These are phyloP conservation scores for Hemisphaericaspora lyxosophila DNA, from an alignment of 1,139 yeast species.

Conservation along the genomic window DNA sequence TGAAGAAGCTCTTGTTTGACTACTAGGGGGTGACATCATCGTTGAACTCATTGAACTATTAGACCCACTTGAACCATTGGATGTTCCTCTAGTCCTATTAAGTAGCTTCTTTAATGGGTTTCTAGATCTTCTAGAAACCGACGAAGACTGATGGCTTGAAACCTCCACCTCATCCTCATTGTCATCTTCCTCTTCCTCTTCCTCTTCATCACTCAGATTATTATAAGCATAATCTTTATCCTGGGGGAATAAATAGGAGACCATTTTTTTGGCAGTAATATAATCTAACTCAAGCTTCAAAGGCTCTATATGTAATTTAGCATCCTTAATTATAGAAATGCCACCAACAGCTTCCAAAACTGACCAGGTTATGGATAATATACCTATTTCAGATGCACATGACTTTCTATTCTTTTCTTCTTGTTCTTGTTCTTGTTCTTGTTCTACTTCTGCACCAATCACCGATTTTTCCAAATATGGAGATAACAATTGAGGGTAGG, in stretches of 20 bases:
- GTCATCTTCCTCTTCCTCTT: conserved; percentile 6
- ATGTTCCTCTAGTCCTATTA: not conserved
- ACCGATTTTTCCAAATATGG: conserved; percentile 38
- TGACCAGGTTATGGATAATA: conserved; percentile 66
- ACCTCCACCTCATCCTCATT: conserved; percentile 4
- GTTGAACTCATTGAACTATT: conserved; percentile 1
- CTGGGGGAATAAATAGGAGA: conserved; percentile 66
- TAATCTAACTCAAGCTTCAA: conserved; percentile 73
- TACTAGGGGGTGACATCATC: not conserved
- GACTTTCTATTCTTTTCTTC: conserved; percentile 7
- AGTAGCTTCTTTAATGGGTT: conserved; percentile 1
- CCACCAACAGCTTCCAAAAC: conserved; percentile 85
- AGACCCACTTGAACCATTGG: not conserved
- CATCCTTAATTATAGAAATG: conserved; percentile 55
- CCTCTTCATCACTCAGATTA: conserved; percentile 7
- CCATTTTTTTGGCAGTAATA: conserved; percentile 58
- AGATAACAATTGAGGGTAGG: conserved; percentile 70
- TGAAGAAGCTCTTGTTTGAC: conserved; percentile 1
- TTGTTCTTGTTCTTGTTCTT: too few species aligned
- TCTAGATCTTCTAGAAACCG: conserved; percentile 1
- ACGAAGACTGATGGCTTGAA: conserved; percentile 3
- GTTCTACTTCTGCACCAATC: conserved; percentile 8
- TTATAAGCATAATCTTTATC: conserved; percentile 18
- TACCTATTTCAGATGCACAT: conserved; percentile 21
- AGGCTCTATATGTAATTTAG: conserved; percentile 61